Conservation (phyloP, 2,329 filamentous ascomycete genomes). For the Acrodontium crateriforme region DNA sequence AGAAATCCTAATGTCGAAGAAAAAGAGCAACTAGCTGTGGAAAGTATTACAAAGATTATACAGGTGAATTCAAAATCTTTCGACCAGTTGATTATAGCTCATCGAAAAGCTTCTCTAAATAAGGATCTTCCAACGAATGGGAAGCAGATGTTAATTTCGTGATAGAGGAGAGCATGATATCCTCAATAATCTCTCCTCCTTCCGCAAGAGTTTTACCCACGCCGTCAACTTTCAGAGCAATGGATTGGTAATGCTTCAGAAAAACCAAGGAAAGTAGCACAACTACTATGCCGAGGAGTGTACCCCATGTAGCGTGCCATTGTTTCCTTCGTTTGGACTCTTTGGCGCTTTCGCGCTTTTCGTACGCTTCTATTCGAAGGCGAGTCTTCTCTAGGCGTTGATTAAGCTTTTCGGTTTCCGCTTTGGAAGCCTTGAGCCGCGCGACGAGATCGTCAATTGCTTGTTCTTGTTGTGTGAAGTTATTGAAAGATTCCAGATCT, state of each 20-base stretch:
- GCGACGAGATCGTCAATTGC: slow-evolving; percentile 48
- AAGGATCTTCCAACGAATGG: slow-evolving; percentile 13
- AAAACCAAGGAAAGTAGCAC: slow-evolving; percentile 14
- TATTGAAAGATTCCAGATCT: slow-evolving; percentile 47
- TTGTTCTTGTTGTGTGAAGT: slow-evolving; percentile 51
- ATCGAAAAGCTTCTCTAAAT: slow-evolving; percentile 18
- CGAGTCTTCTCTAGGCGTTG: slow-evolving; percentile 51
- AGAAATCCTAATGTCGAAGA: too few relatives aligned
- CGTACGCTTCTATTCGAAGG: slow-evolving; percentile 52
- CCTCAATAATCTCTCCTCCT: slow-evolving; percentile 10
- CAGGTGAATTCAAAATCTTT: too few relatives aligned
- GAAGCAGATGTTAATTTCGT: slow-evolving; percentile 7
- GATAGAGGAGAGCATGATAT: slow-evolving; percentile 8
- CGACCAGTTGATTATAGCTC: slow-evolving; percentile 14
- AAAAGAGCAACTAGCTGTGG: too few relatives aligned
- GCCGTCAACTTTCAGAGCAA: slow-evolving; percentile 8
- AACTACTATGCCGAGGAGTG: slow-evolving; percentile 10
- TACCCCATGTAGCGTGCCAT: slow-evolving; percentile 16
- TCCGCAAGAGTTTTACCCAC: slow-evolving; percentile 8
- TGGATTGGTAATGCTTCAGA: slow-evolving; percentile 12
- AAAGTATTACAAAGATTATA: too few relatives aligned
- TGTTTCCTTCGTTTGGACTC: slow-evolving; percentile 42
- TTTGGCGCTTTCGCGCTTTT: slow-evolving; percentile 52
- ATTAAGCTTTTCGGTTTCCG: slow-evolving; percentile 46
- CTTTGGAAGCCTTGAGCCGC: slow-evolving; percentile 46